Evolutionary conservation across 768 basidiomycete species (phyloP), one percentile per base, ranked within the genome.

Genomic region (Chlorophyllum brunneum): DNA sequence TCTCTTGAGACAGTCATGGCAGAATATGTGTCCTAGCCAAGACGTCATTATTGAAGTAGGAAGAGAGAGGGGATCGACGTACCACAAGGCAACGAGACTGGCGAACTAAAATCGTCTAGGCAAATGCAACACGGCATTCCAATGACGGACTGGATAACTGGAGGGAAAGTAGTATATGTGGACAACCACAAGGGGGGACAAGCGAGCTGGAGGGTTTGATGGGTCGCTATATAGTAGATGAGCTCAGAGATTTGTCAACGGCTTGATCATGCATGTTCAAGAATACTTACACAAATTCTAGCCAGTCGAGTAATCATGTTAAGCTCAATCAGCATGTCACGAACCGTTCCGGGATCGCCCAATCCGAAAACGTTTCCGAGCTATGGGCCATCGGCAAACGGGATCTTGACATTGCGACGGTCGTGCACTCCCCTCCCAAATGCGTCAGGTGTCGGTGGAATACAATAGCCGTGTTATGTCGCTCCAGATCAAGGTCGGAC

Each of bases 21-120:
- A 86, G 62, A 84, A 85, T 34, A 86, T 68, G 58, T 87, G 85
- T 11, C 85, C 85, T 70, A n/a, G 30, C 48, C 36, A 29, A 50
- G 36, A 26, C 26, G 9, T 49, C 40, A 45, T 13, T 26, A 15
- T 20, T 48, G 34, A 16, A 30, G 36, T 36, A 23, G 33, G 26
- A 20, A 30, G 11, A 39, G 48, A 24, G 38, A 18, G 27, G 20
- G 54, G 24, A 38, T 26, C 13, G 13, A 61, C 80, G 48, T 59
- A 86, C 85, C 85, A 63, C 85, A 87, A 34, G 85, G 83, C 0
- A 84, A 59, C 9, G 76, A 77, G 2, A 82, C 80, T 1, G 85
- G 85, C 26, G 63, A 72, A 27, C 76, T 78, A 47, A 81, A 63
- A 5, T 65, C 62, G 36, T 84, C 81, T 20, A 80, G 70, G 62